Percentiles rank a stretch among this genome's conserved stretches.
These are phyloP conservation scores for Rhytidiadelphus loreus DNA, from an alignment of 225 moss, liverwort and hornwort genomes.

Conservation along the genomic window DNA sequence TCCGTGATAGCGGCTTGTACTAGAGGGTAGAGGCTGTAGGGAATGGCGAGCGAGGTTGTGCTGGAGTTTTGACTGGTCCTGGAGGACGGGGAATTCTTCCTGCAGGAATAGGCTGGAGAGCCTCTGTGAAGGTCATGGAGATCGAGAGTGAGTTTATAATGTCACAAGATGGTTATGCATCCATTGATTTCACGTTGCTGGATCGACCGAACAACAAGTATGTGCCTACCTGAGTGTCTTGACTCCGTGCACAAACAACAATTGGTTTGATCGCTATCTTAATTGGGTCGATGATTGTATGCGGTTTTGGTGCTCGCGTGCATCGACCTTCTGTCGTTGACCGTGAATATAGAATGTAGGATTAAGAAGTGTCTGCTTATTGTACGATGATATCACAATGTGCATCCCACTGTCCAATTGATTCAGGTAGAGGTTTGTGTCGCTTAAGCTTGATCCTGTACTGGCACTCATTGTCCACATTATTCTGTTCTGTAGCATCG, in stretches of 20 bases:
- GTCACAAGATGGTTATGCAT: slow-evolving; percentile 93
- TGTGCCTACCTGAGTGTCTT: slow-evolving; percentile 8
- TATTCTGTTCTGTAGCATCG: slow-evolving; percentile 55
- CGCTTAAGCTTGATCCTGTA: neutral
- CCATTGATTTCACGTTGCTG: slow-evolving; percentile 97
- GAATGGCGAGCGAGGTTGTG: slow-evolving; percentile 18
- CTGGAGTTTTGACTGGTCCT: slow-evolving; percentile 13
- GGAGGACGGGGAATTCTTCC: slow-evolving; percentile 7
- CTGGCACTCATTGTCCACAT: neutral
- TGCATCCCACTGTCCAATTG: neutral
- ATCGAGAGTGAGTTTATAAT: slow-evolving; percentile 88
- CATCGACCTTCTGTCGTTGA: neutral
- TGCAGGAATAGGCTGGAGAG: slow-evolving; percentile 7
- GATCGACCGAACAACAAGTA: slow-evolving; percentile 99
- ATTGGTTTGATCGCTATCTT: neutral
- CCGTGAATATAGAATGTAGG: neutral
- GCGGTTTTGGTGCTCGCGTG: neutral
- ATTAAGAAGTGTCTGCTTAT: neutral
- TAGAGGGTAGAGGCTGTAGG: neutral
- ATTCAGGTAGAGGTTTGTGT: neutral
- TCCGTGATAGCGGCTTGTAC: neutral
- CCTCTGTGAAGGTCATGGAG: slow-evolving; percentile 56
- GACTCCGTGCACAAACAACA: neutral
- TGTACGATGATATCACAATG: neutral
- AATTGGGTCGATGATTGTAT: neutral